These are phyloP conservation scores for Clitopilus hobsonii DNA, from an alignment of 768 basidiomycete genomes.

Conservation along the genomic window DNA sequence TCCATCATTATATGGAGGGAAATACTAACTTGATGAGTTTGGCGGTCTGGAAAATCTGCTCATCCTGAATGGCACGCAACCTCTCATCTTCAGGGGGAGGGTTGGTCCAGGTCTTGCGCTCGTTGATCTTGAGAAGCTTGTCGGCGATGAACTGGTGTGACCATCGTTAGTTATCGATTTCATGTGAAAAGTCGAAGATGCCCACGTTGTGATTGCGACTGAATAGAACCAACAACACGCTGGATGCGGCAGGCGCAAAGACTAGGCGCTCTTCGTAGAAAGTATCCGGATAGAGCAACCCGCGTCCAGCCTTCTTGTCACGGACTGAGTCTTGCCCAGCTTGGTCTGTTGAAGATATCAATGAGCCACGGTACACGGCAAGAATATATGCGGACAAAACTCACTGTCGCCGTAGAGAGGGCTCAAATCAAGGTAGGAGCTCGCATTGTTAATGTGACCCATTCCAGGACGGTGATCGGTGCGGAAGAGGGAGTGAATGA, in stretches of 20 bases:
- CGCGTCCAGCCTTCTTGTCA: slow-evolving; percentile 42
- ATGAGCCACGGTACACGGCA: slow-evolving; percentile 3
- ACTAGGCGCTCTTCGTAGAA: slow-evolving; percentile 49
- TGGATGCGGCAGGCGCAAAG: slow-evolving; percentile 49
- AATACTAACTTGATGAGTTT: slow-evolving; percentile 44
- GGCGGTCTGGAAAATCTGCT: slow-evolving; percentile 55
- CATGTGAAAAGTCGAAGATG: slow-evolving; percentile 1
- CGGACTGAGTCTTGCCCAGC: slow-evolving; percentile 37
- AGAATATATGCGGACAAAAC: slow-evolving; percentile 3
- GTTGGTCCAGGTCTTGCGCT: slow-evolving; percentile 40
- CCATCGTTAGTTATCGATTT: background rate
- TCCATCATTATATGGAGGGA: background rate
- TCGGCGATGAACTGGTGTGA: slow-evolving; percentile 45
- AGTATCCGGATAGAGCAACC: slow-evolving; percentile 47
- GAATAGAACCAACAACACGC: slow-evolving; percentile 51
- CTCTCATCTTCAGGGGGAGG: slow-evolving; percentile 28
- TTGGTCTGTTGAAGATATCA: slow-evolving; percentile 23
- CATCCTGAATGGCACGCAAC: slow-evolving; percentile 32
- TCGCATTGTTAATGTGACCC: slow-evolving; percentile 44
- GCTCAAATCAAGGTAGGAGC: slow-evolving; percentile 53
- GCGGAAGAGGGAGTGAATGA: slow-evolving; percentile 57
- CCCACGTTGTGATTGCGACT: slow-evolving; percentile 56
- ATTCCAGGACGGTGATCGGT: slow-evolving; percentile 32
- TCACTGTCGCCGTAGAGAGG: slow-evolving; percentile 50
- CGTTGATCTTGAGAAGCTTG: slow-evolving; percentile 51